Base-by-base conservation (phyloP, 495 filamentous ascomycete species). In the Tuber calosporum region DNA sequence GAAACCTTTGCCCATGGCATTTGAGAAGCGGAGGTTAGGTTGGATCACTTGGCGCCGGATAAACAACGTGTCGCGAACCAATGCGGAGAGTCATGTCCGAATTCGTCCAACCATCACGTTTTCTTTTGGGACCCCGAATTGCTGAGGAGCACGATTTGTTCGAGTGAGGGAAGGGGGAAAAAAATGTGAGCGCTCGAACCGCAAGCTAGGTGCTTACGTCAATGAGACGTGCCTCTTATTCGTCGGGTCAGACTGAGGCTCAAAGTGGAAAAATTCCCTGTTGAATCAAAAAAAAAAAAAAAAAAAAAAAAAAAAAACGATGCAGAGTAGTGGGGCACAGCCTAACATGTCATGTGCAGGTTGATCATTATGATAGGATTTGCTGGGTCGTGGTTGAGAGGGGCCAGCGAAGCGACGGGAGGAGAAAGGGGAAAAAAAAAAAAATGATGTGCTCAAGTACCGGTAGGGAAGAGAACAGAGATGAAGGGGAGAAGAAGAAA, bases 341-440 rank as follows among this genome's bases (percentile, higher is more conserved):
- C 71, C 74, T 69, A 67, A 75, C 66, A 69, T 69, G 48, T 45
- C 72, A 76, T 70, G 40, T 72, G 71, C 19, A 37, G 20, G 71
- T 72, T 17, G 72, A 68, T 36, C 73, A 43, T 75, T 77, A 77
- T 66, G 75, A 69, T 72, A 17, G n/a, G 5, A 41, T 42, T 72
- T 72, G 37, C 72, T 48, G 67, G 41, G 38, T 71, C 30, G 42
- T 72, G 13, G 53, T 62, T 62, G 70, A 42, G 68, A 45, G 58
- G 68, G 62, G 45, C 41, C 70, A 77, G 73, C 74, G 48, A 72
- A 72, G 69, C 69, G 75, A 77, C 53, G 53, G 53, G 53, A 62
- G 26, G 53, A 26, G 53, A 34, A 62, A 34, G 26, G 26, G 26
- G 4, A 30, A 62, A 58, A 62, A 62, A 58, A 62, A 62, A 34